Conservation (phyloP, 179 eudicot genomes). For the Heliamphora pulchella region DNA sequence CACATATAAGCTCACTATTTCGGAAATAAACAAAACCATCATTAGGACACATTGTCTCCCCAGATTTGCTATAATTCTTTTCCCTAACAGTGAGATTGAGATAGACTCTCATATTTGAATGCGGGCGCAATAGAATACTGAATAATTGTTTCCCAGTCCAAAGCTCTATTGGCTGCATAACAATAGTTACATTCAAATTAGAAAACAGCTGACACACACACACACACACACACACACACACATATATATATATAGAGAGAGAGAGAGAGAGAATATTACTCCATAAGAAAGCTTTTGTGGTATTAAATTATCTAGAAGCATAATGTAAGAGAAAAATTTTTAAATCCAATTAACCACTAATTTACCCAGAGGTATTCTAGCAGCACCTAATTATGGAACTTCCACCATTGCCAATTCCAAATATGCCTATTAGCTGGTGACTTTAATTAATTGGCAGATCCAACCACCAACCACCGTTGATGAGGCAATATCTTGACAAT, state of each 20-base stretch:
- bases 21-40: constrained; percentile 94
- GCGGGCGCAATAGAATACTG: constrained; percentile 80
- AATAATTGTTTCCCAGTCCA: constrained; percentile 98
- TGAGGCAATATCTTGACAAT: neutral
- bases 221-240: neutral
- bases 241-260: too few species aligned
- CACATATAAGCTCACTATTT: constrained; percentile 84
- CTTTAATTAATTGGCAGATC: neutral
- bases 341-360: neutral
- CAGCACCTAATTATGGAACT: neutral
- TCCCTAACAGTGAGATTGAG: constrained; percentile 81
- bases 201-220: neutral
- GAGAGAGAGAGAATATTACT: too few species aligned
- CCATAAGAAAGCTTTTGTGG: too few species aligned
- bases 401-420: neutral
- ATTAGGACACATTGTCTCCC: constrained; percentile 68
- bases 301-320: too few species aligned
- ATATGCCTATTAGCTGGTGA: neutral
- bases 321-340: neutral
- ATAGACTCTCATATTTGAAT: constrained; percentile 71
- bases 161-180: constrained; percentile 87
- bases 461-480: neutral
- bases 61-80: constrained; percentile 45
- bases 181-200: constrained; percentile 12
- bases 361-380: neutral